Base-by-base conservation (phyloP, 805 yeast genomes). In the Clavispora vitiphila region DNA sequence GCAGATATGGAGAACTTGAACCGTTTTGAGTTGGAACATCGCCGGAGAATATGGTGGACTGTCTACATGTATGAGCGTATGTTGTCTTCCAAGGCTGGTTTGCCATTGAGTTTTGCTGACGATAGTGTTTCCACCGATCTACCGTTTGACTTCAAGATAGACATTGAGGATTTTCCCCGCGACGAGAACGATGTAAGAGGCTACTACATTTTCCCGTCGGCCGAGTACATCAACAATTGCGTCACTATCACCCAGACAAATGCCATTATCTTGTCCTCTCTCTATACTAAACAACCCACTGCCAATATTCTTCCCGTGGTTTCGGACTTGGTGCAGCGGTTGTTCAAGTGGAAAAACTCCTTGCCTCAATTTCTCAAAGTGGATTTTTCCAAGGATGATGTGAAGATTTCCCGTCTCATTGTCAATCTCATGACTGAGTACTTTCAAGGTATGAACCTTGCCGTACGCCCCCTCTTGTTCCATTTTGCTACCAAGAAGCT, bases 361-460 rank as follows among this genome's bases (percentile, higher is more conserved):
- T 67, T 85, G 14, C 90, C 91, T 0, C 76, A 72, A 14, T 81
- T 78, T 55, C 68, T 83, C 39, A 74, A 72, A 43, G 82, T 83
- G 35, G 87, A 85, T 56, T 85, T 79, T 49, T 63, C 72, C 2
- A 63, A 58, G 15, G 74, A 76, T 8, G 71, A 73, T 34, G 65
- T 85, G 23, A 71, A 73, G 41, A 80, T 84, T 8, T 74, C 86
- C 2, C 69, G 95, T 48, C 62, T 83, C 23, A 77, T 77, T 14
- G 86, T 86, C 12, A 85, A 85, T 58, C 70, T 85, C 54, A 81
- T 83, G 81, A 83, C 90, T 2, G 95, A 85, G 56, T 85, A 83
- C 60, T 84, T 85, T 56, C 91, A 85, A 57, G 93, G 93, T 39
- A 74, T 85, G 61, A 85, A 85, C 55, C 61, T 85, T 34, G 90